Percentiles rank a stretch among this genome's conserved stretches.
Conservation (phyloP, 345 rosid genomes). For the Raphanus sativus region DNA sequence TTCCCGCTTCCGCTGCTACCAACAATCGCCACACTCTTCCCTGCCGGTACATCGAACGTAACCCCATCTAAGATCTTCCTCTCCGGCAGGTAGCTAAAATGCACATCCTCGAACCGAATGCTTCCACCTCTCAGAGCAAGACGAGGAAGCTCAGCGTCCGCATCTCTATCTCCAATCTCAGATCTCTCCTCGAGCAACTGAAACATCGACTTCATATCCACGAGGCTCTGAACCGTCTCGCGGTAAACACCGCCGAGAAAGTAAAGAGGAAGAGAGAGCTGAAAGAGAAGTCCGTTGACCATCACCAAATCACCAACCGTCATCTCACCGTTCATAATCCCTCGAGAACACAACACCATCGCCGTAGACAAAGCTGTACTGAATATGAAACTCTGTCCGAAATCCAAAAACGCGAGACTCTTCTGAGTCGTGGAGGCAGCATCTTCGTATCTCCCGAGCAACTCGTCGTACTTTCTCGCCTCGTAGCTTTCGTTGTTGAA, state of each 20-base stretch:
- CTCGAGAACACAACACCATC: conserved; percentile 87
- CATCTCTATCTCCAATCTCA: conserved; percentile 65
- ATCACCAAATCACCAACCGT: conserved; percentile 96
- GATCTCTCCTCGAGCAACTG: conserved; percentile 84
- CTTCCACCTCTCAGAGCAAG: conserved; percentile 70
- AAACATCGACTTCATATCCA: conserved; percentile 91
- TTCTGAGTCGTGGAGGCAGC: conserved; percentile 79
- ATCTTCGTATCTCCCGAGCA: conserved; percentile 71
- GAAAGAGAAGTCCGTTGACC: conserved; percentile 98
- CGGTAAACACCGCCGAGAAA: conserved; percentile 96
- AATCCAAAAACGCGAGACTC: conserved; percentile 85
- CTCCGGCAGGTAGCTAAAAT: conserved; percentile 73
- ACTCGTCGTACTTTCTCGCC: conserved; percentile 70
- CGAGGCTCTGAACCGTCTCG: conserved; percentile 87
- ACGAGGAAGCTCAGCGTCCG: conserved; percentile 60
- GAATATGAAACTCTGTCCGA: conserved; percentile 86
- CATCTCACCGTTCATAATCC: conserved; percentile 80
- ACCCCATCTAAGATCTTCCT: conserved; percentile 88
- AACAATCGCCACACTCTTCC: conserved; percentile 92
- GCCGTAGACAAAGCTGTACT: conserved; percentile 81
- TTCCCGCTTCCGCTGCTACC: conserved; percentile 96
- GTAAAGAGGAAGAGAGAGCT: conserved; percentile 89
- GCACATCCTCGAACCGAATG: conserved; percentile 74
- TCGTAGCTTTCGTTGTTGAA: conserved; percentile 80
- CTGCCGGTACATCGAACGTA: conserved; percentile 81